These are phyloP conservation scores for Ormosia emarginata DNA, from an alignment of 306 rosid species.

Conservation along the genomic window DNA sequence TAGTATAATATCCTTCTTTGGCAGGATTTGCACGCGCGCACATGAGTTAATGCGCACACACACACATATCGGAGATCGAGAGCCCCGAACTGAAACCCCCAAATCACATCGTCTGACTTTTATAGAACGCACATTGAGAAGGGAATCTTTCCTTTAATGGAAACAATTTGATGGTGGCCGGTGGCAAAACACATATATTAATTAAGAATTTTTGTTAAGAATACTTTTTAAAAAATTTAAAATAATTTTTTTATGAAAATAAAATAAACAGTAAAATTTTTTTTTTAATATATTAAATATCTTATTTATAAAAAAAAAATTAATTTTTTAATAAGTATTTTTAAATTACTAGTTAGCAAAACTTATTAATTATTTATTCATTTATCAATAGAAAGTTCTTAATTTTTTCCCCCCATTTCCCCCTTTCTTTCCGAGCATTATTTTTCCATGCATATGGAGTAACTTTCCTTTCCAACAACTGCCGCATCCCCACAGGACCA, in stretches of 20 bases:
- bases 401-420: too few relatives aligned
- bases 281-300: too few relatives aligned
- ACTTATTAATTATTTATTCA: neutral
- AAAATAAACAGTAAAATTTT: too few relatives aligned
- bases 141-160: conserved; percentile 54
- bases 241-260: too few relatives aligned
- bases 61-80: neutral
- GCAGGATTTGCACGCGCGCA: conserved; percentile 30
- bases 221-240: too few relatives aligned
- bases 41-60: conserved; percentile 5
- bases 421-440: neutral
- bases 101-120: conserved; percentile 32
- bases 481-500: conserved; percentile 20
- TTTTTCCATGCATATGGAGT: neutral
- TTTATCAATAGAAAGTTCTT: neutral
- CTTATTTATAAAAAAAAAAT: too few relatives aligned
- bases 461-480: conserved; percentile 4
- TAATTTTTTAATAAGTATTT: too few relatives aligned
- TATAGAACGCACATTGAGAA: neutral
- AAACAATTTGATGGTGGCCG: conserved; percentile 13
- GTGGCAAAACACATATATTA: neutral
- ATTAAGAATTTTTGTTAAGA: too few relatives aligned
- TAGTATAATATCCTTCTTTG: neutral
- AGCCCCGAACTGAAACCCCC: neutral
- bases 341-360: too few relatives aligned